A percentile compares a stretch with the other conserved stretches of the same genome.
Conservation (phyloP, 495 filamentous ascomycete species). For the Daldinia bambusicola region DNA sequence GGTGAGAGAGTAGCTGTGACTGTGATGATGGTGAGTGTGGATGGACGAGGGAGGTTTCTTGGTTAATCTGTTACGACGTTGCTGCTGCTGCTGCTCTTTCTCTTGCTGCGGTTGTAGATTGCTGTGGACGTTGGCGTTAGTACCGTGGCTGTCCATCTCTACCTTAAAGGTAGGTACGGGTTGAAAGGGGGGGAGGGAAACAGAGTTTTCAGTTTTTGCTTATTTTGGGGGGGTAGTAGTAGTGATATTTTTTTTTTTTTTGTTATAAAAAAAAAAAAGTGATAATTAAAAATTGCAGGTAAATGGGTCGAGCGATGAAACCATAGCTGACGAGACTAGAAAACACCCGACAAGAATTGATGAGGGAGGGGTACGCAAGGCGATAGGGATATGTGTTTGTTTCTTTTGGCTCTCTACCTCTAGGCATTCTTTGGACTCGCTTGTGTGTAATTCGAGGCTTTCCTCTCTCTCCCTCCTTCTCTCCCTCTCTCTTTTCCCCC, state of each 20-base stretch:
- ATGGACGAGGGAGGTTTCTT: slow-evolving; percentile 62
- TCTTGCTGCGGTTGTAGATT: slow-evolving; percentile 51
- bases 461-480: not conserved
- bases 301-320: slow-evolving; percentile 44
- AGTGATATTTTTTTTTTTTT: slow-evolving; percentile 38
- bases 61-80: slow-evolving; percentile 60
- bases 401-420: slow-evolving; percentile 7
- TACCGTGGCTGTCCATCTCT: slow-evolving; percentile 57
- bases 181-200: slow-evolving; percentile 31
- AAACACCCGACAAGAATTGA: slow-evolving; percentile 38
- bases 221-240: slow-evolving; percentile 31
- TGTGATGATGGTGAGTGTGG: slow-evolving; percentile 48
- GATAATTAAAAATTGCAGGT: slow-evolving; percentile 39
- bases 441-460: slow-evolving; percentile 3
- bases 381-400: slow-evolving; percentile 13
- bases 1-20: slow-evolving; percentile 53
- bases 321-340: slow-evolving; percentile 42
- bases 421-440: no score
- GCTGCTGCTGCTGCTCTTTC: slow-evolving; percentile 48
- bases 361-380: slow-evolving; percentile 19
- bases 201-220: slow-evolving; percentile 39
- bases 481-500: not conserved
- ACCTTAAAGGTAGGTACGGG: slow-evolving; percentile 44
- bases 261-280: slow-evolving; percentile 5
- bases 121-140: slow-evolving; percentile 43